Base-by-base conservation (phyloP, 169 alveolate species). In the Cryptosporidium muris region DNA sequence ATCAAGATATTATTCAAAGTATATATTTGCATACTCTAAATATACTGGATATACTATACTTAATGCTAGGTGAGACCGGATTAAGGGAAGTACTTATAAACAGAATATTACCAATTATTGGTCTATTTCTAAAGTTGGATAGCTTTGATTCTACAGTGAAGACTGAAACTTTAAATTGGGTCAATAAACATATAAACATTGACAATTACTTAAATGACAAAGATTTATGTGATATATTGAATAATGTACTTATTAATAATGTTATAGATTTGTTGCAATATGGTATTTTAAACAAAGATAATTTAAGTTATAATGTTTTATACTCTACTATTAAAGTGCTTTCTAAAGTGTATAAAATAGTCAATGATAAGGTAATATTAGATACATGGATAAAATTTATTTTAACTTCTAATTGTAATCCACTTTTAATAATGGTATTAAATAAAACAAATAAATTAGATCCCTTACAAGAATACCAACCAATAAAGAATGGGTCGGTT, bases 81-180 rank as follows among this genome's bases (percentile, higher is more conserved):
- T 58, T 58, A 43, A 36, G 60, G n/a, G 45, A 56, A 25, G 7
- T 54, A 3, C 52, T 43, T 34, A 14, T 45, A 4, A 16, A 74
- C 6, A 64, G 48, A 60, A 60, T 74, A 9, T 43, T 74, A 2
- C 85, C 85, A 8, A 43, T 54, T 1, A 8, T 74, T 3, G n/a
- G 40, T 6, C 45, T 47, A n/a, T 74, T 8, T 43, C 45, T 74
- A 34, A 1, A 40, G 25, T 1, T 42, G 40, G 53, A 47, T n/a
- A 25, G 14, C 11, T 56, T 25, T 36, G 40, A 66, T 4, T 9
- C 11, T 11, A 36, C 60, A 16, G 85, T 74, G 7, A 12, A 58
- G 4, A 9, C 34, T 48, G 85, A 74, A 74, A 58, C 60, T 16
- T 74, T 74, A 25, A 74, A 60, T 45, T 74, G 54, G 9, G 60